These are phyloP conservation scores for Camellia lanceoleosa DNA, from an alignment of 148 eudicot genomes.

Conservation along the genomic window DNA sequence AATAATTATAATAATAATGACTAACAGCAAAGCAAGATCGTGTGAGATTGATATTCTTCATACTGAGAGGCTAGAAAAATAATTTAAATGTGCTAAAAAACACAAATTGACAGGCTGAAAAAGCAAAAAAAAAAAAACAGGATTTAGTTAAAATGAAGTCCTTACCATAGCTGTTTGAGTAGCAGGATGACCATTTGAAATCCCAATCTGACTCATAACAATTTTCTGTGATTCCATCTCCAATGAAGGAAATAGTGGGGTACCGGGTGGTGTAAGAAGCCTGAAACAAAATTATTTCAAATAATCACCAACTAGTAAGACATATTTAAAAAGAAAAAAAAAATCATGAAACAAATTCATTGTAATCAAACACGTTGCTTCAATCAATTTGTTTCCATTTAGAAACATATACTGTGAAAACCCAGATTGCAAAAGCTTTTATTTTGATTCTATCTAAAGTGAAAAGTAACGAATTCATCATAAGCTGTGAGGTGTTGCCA, in stretches of 20 bases:
- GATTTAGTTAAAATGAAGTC: not conserved
- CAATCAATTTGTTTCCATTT: not conserved
- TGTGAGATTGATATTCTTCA: not conserved
- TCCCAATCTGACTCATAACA: constrained; percentile 33
- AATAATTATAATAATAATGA: too few species aligned
- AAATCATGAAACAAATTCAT: not conserved
- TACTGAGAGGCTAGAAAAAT: not conserved
- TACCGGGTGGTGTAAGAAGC: constrained; percentile 65
- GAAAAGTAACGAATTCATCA: too few species aligned
- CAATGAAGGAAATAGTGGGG: constrained; percentile 57
- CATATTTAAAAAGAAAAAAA: not conserved
- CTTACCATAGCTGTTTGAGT: constrained; percentile 50
- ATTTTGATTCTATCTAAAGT: too few species aligned
- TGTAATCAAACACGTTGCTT: not conserved
- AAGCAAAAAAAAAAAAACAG: too few species aligned
- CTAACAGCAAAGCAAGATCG: too few species aligned
- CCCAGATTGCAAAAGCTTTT: too few species aligned
- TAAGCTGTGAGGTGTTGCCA: too few species aligned
- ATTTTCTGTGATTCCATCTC: constrained; percentile 49
- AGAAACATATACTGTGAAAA: too few species aligned
- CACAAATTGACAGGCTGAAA: not conserved
- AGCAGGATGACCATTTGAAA: constrained; percentile 39
- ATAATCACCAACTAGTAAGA: not conserved
- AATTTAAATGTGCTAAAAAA: not conserved
- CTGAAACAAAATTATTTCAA: constrained; percentile 22